phyloP scores from a whole-genome alignment of 2,329 filamentous ascomycete genomes.

The Colletotrichum siamense region DNA sequence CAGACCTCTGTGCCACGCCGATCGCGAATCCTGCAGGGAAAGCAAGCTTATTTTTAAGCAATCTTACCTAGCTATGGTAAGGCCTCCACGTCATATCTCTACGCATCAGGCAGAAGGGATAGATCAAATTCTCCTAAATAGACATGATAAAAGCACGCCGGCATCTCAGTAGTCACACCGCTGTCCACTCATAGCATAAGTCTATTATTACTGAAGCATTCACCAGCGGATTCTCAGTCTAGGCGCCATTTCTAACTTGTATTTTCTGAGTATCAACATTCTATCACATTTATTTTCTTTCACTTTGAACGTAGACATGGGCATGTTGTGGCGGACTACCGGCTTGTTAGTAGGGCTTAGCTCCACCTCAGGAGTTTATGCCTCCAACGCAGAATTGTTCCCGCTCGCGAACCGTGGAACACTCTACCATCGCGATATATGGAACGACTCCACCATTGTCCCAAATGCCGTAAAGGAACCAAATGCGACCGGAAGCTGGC shows the following conservation, averaged over 20 bases:
- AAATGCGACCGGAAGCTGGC: neutral
- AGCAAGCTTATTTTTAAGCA: neutral
- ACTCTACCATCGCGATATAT: neutral
- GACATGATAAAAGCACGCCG: neutral
- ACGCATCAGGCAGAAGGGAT: neutral
- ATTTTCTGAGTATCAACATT: neutral
- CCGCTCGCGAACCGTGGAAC: neutral
- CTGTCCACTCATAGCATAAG: neutral
- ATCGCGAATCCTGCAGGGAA: neutral
- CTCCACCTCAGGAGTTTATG: neutral
- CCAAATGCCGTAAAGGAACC: neutral
- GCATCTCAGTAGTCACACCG: neutral
- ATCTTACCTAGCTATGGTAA: neutral
- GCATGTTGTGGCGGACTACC: neutral
- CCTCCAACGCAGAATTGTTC: neutral
- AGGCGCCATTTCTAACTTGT: rapidly evolving
- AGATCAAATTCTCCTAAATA: neutral
- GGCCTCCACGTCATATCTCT: neutral
- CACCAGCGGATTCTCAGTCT: neutral
- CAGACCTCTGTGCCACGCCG: neutral
- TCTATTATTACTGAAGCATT: neutral
- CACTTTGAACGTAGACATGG: neutral
- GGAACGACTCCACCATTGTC: neutral
- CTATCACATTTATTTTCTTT: neutral
- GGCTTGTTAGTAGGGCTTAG: neutral